Conservation (phyloP, 148 eudicot genomes). For the Arctostaphylos glauca region DNA sequence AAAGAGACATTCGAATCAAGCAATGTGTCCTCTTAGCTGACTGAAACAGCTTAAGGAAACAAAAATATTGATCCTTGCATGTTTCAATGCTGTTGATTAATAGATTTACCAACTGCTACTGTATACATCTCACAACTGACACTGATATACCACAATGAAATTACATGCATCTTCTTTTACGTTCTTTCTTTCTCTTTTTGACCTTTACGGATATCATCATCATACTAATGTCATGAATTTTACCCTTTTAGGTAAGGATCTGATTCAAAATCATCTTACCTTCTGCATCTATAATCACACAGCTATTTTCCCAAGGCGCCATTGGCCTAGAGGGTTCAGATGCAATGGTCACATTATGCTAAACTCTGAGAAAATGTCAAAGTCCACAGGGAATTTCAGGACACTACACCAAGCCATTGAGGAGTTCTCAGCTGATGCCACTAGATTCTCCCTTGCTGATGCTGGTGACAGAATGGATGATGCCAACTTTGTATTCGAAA, state of each 20-base stretch:
- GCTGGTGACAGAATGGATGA: constrained; percentile 98
- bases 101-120: no score
- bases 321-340: constrained; percentile 91
- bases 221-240: background rate
- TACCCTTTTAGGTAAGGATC: constrained; percentile 75
- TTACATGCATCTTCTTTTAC: background rate
- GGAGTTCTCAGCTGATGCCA: constrained; percentile 89
- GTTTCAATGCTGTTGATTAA: no score
- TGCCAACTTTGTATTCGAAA: constrained; percentile 90
- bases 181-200: background rate
- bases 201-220: background rate
- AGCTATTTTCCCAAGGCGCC: constrained; percentile 63
- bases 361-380: constrained; percentile 94
- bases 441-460: constrained; percentile 82
- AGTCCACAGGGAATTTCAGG: constrained; percentile 88
- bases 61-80: no score
- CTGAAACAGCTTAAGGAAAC: no score
- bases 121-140: no score
- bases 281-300: constrained; percentile 87
- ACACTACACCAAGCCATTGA: constrained; percentile 71
- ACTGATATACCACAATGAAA: no score
- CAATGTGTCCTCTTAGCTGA: no score
- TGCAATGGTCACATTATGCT: constrained; percentile 91
- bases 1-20: no score
- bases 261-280: constrained; percentile 91